Evolutionary conservation across 495 filamentous ascomycete genomes (phyloP), one percentile per base, ranked within the genome.

Genomic region (Filosporella fistucella): DNA sequence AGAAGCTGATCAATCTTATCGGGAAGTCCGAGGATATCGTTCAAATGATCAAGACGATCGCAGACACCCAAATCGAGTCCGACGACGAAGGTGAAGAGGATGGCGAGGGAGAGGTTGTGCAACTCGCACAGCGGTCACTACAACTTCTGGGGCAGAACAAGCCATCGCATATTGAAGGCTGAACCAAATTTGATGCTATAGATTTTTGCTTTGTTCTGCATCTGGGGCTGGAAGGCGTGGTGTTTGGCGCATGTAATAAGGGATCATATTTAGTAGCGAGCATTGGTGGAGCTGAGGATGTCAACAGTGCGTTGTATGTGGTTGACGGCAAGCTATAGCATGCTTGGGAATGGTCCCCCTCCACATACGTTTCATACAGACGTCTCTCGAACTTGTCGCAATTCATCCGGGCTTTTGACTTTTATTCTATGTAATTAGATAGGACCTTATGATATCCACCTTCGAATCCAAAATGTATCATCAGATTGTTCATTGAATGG

Each of bases 31-130:
- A 91, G 29, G 86, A 91, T 43, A 81, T 98, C 57, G 83, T 97
- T 22, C 78, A 87, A 29, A 88, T 95, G 82, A 91, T 97, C 41
- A 87, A 84, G 60, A 74, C 77, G 38, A 96, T 97, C 56, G 85
- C 89, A 5, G 90, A 95, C 58, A 89, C 84, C 61, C 88, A 86
- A 57, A 74, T 95, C 54, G 91, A 95, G 59, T 91, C 87, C 11
- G 91, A 96, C 52, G 93, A 96, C 45, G 85, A 88, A 29, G 82
- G 78, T 22, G 91, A 96, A 54, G 80, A 81, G 38, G 86, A 84
- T 51, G 82, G 88, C 42, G 90, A 96, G 55, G 87, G 86, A 14
- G 93, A 98, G 64, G 91, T 97, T 24, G 86, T 97, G 51, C 88
- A 82, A 47, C 77, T 98, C 56, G 93, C 93, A 21, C 84, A 89